phyloP scores from a whole-genome alignment of 768 basidiomycete genomes.

The Boletus subparvulus region DNA sequence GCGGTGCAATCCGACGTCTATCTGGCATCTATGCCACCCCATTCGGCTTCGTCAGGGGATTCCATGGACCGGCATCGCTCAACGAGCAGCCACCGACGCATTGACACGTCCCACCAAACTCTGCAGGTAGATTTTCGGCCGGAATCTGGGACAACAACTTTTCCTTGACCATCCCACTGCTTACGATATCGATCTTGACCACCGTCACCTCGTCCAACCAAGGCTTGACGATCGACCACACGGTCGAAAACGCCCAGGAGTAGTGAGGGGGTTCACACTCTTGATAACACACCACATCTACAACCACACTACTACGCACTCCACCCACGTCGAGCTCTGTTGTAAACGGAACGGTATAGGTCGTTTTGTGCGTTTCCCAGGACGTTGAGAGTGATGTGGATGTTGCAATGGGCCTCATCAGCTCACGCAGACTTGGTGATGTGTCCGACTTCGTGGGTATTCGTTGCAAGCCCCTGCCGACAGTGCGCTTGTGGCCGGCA shows the following conservation, averaged over 20 bases:
- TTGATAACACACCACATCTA: too few species aligned
- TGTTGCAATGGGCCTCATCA: too few species aligned
- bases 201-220: conserved; percentile 97
- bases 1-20: not conserved
- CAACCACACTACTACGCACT: too few species aligned
- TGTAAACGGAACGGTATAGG: too few species aligned
- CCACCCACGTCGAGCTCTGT: too few species aligned
- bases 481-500: too few species aligned
- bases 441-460: too few species aligned
- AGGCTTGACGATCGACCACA: conserved; percentile 86
- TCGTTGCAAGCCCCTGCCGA: too few species aligned
- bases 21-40: conserved; percentile 23
- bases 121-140: conserved; percentile 76
- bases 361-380: too few species aligned
- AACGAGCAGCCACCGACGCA: conserved; percentile 82
- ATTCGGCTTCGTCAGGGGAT: conserved; percentile 30
- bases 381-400: too few species aligned
- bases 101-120: conserved; percentile 80
- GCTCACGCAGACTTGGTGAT: too few species aligned
- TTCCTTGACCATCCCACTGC: conserved; percentile 63
- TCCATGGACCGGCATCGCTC: conserved; percentile 94
- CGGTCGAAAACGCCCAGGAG: conserved; percentile 81
- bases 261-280: too few species aligned
- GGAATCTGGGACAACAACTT: conserved; percentile 81
- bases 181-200: conserved; percentile 88